Evolutionary conservation across 2,329 filamentous ascomycete species (phyloP).

Genomic region (Aspergillus aculeatus): DNA sequence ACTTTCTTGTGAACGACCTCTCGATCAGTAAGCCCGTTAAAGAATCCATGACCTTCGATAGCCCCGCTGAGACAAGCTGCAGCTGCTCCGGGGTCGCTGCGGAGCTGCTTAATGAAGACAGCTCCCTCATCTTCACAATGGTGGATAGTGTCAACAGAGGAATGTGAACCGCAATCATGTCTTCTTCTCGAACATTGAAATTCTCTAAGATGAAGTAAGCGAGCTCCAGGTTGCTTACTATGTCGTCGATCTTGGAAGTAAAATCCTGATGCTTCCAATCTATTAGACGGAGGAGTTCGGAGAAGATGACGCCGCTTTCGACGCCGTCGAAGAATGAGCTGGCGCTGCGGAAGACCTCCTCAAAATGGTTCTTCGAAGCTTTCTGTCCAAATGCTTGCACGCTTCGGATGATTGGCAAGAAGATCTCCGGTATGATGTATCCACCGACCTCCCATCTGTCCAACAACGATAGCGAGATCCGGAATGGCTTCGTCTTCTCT

Average conservation of each 20-base stretch:
- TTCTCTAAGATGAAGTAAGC: conserved; percentile 78
- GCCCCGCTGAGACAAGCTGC: conserved; percentile 22
- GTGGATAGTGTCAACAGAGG: conserved; percentile 71
- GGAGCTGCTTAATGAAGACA: conserved; percentile 20
- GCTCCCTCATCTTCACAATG: conserved; percentile 47
- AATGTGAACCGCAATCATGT: conserved; percentile 86
- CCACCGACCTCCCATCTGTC: conserved; percentile 97
- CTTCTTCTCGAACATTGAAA: conserved; percentile 93
- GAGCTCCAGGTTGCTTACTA: conserved; percentile 64
- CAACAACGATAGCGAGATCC: conserved; percentile 93
- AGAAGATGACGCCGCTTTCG: conserved; percentile 89
- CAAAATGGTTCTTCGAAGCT: conserved; percentile 69
- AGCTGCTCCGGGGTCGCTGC: conserved; percentile 17
- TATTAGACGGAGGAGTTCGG: conserved; percentile 71
- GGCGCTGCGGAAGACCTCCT: conserved; percentile 86
- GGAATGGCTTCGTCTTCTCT: conserved; percentile 79
- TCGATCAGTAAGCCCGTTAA: conserved; percentile 47
- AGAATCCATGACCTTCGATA: conserved; percentile 32
- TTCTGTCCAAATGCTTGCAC: conserved; percentile 70
- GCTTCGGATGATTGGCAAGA: conserved; percentile 79
- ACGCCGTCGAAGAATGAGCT: conserved; percentile 97
- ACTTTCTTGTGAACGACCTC: conserved; percentile 51
- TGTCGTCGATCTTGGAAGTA: conserved; percentile 49
- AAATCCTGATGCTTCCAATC: conserved; percentile 52
- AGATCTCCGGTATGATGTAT: conserved; percentile 81